Evolutionary conservation across 2,329 filamentous ascomycete genomes (phyloP).

Genomic region (Fusarium nygamai): DNA sequence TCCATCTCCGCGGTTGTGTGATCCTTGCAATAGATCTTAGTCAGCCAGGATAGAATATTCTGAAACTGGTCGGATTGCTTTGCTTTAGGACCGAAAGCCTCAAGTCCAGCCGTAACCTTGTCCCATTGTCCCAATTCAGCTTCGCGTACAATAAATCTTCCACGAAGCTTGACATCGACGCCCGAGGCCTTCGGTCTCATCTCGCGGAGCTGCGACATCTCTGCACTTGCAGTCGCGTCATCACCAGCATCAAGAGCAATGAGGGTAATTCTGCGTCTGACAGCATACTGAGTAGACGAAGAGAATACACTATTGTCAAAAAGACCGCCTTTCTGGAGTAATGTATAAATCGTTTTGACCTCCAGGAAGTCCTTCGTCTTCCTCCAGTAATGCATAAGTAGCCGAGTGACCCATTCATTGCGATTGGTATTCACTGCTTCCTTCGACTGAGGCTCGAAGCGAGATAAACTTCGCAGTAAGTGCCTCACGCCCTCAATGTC

Average conservation of each 20-base stretch:
- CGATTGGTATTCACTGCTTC: slow-evolving; percentile 4
- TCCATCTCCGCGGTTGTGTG: slow-evolving; percentile 44
- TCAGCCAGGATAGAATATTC: slow-evolving; percentile 44
- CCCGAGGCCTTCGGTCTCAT: slow-evolving; percentile 30
- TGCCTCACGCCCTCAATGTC: slow-evolving; percentile 28
- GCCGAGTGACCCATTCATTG: slow-evolving; percentile 35
- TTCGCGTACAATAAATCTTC: slow-evolving; percentile 42
- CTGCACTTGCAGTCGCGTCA: slow-evolving; percentile 38
- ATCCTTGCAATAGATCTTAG: slow-evolving; percentile 46
- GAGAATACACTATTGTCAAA: slow-evolving; percentile 34
- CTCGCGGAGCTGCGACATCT: slow-evolving; percentile 38
- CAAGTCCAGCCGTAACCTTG: slow-evolving; percentile 33
- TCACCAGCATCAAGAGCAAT: slow-evolving; percentile 44
- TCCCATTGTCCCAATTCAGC: slow-evolving; percentile 45
- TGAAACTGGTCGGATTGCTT: slow-evolving; percentile 39
- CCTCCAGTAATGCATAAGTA: slow-evolving; percentile 42
- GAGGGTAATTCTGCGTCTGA: slow-evolving; percentile 42
- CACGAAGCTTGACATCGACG: slow-evolving; percentile 44
- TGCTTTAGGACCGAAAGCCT: slow-evolving; percentile 33
- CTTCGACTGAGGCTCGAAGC: background rate
- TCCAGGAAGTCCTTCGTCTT: slow-evolving; percentile 35
- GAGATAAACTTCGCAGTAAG: slow-evolving; percentile 26
- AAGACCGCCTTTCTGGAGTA: slow-evolving; percentile 45
- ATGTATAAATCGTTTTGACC: slow-evolving; percentile 42
- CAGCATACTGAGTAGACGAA: slow-evolving; percentile 39